Evolutionary conservation across 768 basidiomycete species (phyloP), one percentile per base, ranked within the genome.

Genomic region (Kondoa subrosea): DNA sequence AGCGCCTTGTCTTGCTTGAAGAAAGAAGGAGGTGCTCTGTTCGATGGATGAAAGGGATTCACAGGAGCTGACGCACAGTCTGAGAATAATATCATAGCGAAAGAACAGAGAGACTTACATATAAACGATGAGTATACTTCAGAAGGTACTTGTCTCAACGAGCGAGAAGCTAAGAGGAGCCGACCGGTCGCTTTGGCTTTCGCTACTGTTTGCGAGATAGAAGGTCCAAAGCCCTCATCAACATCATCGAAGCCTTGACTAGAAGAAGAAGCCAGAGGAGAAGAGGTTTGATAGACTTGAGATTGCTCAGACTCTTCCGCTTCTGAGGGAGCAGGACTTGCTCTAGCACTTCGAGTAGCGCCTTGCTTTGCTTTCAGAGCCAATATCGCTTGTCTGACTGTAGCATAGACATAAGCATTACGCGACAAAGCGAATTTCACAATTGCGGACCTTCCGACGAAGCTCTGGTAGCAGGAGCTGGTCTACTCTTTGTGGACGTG

Each of bases 11-110:
- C 33, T 27, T 17, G 14, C 61, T 63, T 63, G 61, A 63, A 63
- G 8, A 31, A 15, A 32, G 61, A 63, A 3, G 16, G 4, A 21
- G 61, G 58, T 14, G 58, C 61, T 32, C 34, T 63, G 29, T 63
- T 63, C 27, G 61, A 27, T 30, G 61, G 61, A 63, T 63, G 61
- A 32, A 16, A 32, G 3, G 61, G 61, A 27, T 63, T 17, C 29
- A 27, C 61, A 63, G 14, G 61, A 32, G 33, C 29, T 33, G 61
- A 17, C 4, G 33, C 29, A 32, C 61, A 15, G 4, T 26, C 3
- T 27, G 16, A 21, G 3, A 12, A 30, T n/a, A 32, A 17, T 63
- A 8, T 12, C 29, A 8, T 21, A 3, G 26, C 33, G 17, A 25
- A 59, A 17, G 27, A 3, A 4, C 26, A 32, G 17, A 63, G n/a